Base-by-base conservation (phyloP, 73 alveolate genomes). In the Effrenium voratum region DNA sequence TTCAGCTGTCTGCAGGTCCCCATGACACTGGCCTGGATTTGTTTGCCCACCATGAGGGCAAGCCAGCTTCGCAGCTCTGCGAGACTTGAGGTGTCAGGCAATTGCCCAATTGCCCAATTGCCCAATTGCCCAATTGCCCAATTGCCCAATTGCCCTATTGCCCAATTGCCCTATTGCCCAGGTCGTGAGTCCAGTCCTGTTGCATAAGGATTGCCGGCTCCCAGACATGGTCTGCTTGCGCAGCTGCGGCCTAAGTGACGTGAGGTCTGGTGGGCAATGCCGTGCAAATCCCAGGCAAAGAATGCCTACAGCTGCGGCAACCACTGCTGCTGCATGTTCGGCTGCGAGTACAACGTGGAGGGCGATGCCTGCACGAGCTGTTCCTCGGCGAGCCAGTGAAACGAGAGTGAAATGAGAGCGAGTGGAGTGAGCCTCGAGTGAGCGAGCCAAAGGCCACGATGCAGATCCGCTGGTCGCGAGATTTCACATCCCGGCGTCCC, bases 261-360 rank as follows among this genome's bases (percentile, higher is more conserved):
- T 10, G 30, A n/a, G n/a, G n/a, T n/a, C n/a, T n/a, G n/a, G n/a
- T n/a, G n/a, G n/a, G n/a, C n/a, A n/a, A n/a, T n/a, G n/a, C n/a
- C n/a, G n/a, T n/a, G n/a, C n/a, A 22, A 55, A 15, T 12, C n/a
- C 49, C 43, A 90, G 97, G 97, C 70, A 47, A 73, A 38, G 75
- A 44, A 44, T 63, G 86, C 97, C 12, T 90, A 90, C 75, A 34
- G 10, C 50, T 90, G 97, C 43, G 97, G 97, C n/a, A 57, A 70
- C 47, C 97, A 90, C 63, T 90, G 97, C 86, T 90, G 97, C 97
- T 90, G 97, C 55, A 90, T 90, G 97, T 90, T 90, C 19, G 97
- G 97, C 59, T 90, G 97, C 55, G 83, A 46, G 43, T 90, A 38
- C 86, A 55, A 68, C 57, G 24, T 40, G 32, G 97, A 90, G 16